phyloP scores from a whole-genome alignment of 805 yeast genomes.

The Lipomyces kockii region DNA sequence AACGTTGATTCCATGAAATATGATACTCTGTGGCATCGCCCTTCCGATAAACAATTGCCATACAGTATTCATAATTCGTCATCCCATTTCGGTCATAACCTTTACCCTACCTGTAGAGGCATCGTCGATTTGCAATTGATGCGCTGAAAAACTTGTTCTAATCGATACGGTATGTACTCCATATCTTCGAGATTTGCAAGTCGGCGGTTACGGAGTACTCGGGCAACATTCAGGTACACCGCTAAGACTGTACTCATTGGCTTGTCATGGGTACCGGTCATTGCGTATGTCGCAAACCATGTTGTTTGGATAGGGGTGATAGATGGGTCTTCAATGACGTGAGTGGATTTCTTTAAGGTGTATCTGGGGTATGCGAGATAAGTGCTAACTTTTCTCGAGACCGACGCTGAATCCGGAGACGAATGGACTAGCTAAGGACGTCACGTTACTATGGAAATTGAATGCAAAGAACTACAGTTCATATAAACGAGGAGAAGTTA shows the following conservation, averaged over 20 bases:
- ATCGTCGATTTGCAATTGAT: background rate
- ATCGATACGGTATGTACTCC: background rate
- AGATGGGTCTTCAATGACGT: slow-evolving; percentile 78
- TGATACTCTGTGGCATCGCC: too few species aligned
- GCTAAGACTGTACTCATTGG: slow-evolving; percentile 44
- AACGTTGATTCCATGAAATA: too few species aligned
- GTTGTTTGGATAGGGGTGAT: slow-evolving; percentile 73
- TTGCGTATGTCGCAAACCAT: slow-evolving; percentile 68
- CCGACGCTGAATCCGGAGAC: slow-evolving; percentile 35
- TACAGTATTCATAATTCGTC: background rate
- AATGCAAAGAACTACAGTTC: slow-evolving; percentile 16
- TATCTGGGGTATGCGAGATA: background rate
- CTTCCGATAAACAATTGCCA: background rate
- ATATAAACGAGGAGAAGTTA: slow-evolving; percentile 25
- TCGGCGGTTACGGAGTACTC: background rate
- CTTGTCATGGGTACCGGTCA: slow-evolving; percentile 80
- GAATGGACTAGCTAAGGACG: slow-evolving; percentile 27
- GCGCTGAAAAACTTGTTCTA: background rate
- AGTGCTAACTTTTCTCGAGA: slow-evolving; percentile 6
- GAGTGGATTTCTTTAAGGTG: slow-evolving; percentile 6
- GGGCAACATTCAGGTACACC: slow-evolving; percentile 8
- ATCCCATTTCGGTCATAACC: background rate
- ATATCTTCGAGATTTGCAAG: background rate
- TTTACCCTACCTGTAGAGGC: background rate
- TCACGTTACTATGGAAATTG: slow-evolving; percentile 27